These are phyloP conservation scores for Monosporascus sp. DNA, from an alignment of 2,329 filamentous ascomycete species.

Conservation along the genomic window DNA sequence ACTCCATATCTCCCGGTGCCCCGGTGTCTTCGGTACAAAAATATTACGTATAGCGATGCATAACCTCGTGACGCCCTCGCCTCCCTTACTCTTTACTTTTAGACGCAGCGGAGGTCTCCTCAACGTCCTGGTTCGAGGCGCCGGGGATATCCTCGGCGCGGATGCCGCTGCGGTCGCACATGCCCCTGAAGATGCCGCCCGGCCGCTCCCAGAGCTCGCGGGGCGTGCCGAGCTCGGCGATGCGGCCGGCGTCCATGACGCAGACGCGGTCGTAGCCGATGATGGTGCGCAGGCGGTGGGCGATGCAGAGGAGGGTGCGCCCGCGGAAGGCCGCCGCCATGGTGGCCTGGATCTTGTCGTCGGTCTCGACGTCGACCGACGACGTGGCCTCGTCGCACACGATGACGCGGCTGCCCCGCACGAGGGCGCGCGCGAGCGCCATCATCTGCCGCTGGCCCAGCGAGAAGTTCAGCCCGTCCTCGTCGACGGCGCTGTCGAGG, in stretches of 20 bases:
- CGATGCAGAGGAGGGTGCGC: constrained; percentile 86
- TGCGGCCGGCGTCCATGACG: constrained; percentile 86
- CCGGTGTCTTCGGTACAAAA: too few species aligned
- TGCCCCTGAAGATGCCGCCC: constrained; percentile 76
- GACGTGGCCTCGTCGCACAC: constrained; percentile 96
- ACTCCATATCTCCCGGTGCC: too few species aligned
- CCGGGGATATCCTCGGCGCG: constrained; percentile 46
- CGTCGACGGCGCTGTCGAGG: constrained; percentile 80
- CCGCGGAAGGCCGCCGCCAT: constrained; percentile 81
- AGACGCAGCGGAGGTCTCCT: constrained; percentile 1
- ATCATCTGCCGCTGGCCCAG: constrained; percentile 93
- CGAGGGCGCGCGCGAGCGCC: constrained; percentile 85
- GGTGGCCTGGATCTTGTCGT: constrained; percentile 88
- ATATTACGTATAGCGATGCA: too few species aligned
- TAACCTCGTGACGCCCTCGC: constrained; percentile 11
- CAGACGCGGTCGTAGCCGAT: constrained; percentile 92
- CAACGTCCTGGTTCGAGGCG: constrained; percentile 30
- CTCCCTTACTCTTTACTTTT: not conserved
- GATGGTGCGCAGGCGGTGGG: constrained; percentile 86
- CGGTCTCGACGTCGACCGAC: constrained; percentile 91
- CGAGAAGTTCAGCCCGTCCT: constrained; percentile 94
- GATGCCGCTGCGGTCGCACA: constrained; percentile 87
- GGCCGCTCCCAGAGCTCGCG: constrained; percentile 57
- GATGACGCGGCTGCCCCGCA: constrained; percentile 83
- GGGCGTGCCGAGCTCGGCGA: constrained; percentile 82